Conservation (phyloP, 192 early-diverging fungal genomes). For the Kappamyces sp. region DNA sequence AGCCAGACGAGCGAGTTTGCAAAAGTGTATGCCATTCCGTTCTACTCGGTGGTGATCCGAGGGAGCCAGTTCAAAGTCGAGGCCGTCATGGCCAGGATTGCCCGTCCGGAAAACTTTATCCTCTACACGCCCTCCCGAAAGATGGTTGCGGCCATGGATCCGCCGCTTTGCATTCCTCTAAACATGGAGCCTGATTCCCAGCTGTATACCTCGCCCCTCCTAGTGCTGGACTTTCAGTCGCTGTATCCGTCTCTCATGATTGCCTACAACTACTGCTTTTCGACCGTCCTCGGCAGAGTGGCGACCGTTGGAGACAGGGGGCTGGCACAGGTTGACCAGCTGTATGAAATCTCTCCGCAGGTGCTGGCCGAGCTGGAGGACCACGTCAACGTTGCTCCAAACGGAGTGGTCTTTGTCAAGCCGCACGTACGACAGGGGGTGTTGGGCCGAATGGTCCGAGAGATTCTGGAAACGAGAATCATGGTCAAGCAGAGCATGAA, state of each 20-base stretch:
- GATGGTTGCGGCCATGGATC: conserved; percentile 56
- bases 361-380: conserved; percentile 43
- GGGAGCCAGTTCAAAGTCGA: conserved; percentile 94
- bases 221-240: conserved; percentile 90
- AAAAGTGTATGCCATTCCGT: conserved; percentile 85
- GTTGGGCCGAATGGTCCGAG: conserved; percentile 74
- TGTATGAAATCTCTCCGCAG: conserved; percentile 9
- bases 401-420: conserved; percentile 83
- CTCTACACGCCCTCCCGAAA: conserved; percentile 67
- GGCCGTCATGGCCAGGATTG: conserved; percentile 56
- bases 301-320: conserved; percentile 28
- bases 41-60: conserved; percentile 75
- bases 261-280: conserved; percentile 93
- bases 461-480: conserved; percentile 81
- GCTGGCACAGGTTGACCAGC: conserved; percentile 1
- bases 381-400: conserved; percentile 70
- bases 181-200: conserved; percentile 79
- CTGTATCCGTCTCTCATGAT: conserved; percentile 95
- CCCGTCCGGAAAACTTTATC: conserved; percentile 67
- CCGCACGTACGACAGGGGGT: conserved; percentile 70
- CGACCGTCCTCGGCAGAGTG: conserved; percentile 73
- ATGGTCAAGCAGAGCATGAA: conserved; percentile 88
- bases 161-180: conserved; percentile 80
- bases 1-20: conserved; percentile 74
- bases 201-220: conserved; percentile 77